Evolutionary conservation across 2,329 filamentous ascomycete genomes (phyloP), one percentile per base, ranked within the genome.

Genomic region (Penicillium verrucosum): DNA sequence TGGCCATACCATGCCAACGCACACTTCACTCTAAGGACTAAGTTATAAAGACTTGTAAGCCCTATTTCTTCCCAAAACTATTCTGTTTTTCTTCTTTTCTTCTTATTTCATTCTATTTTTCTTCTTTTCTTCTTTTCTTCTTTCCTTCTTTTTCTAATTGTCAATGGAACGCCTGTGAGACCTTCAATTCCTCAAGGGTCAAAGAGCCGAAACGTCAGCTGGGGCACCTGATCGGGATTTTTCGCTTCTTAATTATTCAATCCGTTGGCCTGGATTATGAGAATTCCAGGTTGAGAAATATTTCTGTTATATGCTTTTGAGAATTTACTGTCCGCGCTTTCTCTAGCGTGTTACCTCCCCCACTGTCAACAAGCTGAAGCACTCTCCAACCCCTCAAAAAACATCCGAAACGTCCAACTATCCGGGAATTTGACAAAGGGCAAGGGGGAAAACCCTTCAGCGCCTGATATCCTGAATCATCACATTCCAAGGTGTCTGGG

Each of bases 151-250:
- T 45, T 30, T 43, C 29, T 30, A 44, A 27, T 37, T 32, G 30
- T 55, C 42, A 51, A 51, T 56, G 55, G 30, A n/a, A 51, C 43
- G 34, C 42, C 41, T 56, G 54, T 56, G 54, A 56, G 54, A 56
- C 54, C 54, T 52, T 51, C 53, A 55, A 55, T 56, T 47, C 36
- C 32, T 37, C 42, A 52, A 56, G 54, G 54, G 54, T 52, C 54
- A 52, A 56, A 56, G 54, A 56, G 54, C 51, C 36, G 51, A 48
- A 54, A 48, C 43, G 36, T 51, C 48, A 56, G 41, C 54, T 56
- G 51, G 42, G 42, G 42, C 54, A 56, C 48, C 41, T 52, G 47
- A 46, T 52, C 54, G 54, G 42, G 23, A 36, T 30, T 43, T 27
- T 41, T 21, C 9, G 21, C 21, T 21, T 21, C 16, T 32, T 36